Base-by-base conservation (phyloP, 257 asterid species). In the Primulina huaijiensis region DNA sequence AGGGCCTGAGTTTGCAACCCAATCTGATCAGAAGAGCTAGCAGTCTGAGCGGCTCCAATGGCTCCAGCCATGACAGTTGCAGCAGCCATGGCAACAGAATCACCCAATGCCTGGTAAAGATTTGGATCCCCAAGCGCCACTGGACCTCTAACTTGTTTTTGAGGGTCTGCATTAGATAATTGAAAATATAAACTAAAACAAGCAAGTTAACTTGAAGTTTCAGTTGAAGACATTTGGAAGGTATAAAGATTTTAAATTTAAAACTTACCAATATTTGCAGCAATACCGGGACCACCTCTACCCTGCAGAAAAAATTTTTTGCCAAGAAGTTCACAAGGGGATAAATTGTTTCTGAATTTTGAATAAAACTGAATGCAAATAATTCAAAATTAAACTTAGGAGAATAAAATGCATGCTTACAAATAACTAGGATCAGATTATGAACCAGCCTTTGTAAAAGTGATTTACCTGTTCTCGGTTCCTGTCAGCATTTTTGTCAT, bases 41-140 rank as follows among this genome's bases (percentile, higher is more conserved):
- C 82, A 55, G 68, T 80, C 82, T 90, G 95, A 75, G 88, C 77
- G 70, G 90, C 83, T 70, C 96, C 96, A 77, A 93, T 95, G 75
- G 88, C 86, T 79, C 90, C 92, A 30, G 96, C 91, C 96, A 93
- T 90, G 78, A 88, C 85, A 30, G 87, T 71, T 75, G 97, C 96
- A 79, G 97, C 96, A 78, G 90, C 81, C 80, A 79, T 70, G 52
- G 96, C 94, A 71, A 80, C 90, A 19, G 97, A 82, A 69, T 86
- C 86, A 40, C 99, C 99, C 12, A 93, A 71, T 56, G 99, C 91
- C 83, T 84, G 96, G 68, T 87, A 80, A 83, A 82, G 73, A 81
- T 71, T 71, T 17, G 86, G 74, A 72, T 89, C 86, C 34, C 84
- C 88, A 61, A 67, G 78, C 52, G 68, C 87, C 74, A 86, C 81